phyloP scores from a whole-genome alignment of 352 stramenopile species.

The Phytophthora litchii region DNA sequence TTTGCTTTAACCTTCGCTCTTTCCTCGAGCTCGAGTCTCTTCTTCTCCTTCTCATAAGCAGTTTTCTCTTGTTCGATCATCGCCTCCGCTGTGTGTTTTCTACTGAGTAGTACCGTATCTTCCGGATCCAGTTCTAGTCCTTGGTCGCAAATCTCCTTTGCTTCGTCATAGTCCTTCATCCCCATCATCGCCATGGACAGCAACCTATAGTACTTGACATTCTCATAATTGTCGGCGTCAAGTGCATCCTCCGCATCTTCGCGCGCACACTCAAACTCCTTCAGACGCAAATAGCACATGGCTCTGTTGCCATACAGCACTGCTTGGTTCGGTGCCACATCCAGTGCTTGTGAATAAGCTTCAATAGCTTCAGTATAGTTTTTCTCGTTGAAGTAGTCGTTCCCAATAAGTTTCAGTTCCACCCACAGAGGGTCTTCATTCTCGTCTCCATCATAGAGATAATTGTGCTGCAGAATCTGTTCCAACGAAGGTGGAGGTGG shows the following conservation, averaged over 20 bases:
- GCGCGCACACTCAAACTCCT: constrained; percentile 34
- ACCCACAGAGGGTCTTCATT: constrained; percentile 34
- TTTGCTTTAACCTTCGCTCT: constrained; percentile 24
- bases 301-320: constrained; percentile 45
- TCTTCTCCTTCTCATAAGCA: constrained; percentile 38
- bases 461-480: constrained; percentile 36
- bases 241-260: constrained; percentile 47
- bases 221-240: constrained; percentile 30
- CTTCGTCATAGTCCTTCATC: constrained; percentile 42
- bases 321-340: constrained; percentile 31
- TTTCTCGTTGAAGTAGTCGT: constrained; percentile 40
- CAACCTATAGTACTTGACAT: constrained; percentile 45
- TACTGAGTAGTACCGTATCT: constrained; percentile 28
- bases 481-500: constrained; percentile 22
- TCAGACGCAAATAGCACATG: constrained; percentile 35
- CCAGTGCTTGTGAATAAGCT: constrained; percentile 34
- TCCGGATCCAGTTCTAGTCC: constrained; percentile 36
- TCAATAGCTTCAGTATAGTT: constrained; percentile 43
- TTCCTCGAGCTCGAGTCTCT: constrained; percentile 21
- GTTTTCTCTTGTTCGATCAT: constrained; percentile 27
- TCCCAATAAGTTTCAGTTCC: constrained; percentile 39
- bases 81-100: constrained; percentile 16
- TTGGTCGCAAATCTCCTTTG: constrained; percentile 40
- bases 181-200: constrained; percentile 42
- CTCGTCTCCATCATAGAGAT: constrained; percentile 26